Evolutionary conservation across 306 rosid genomes (phyloP).

Genomic region (Lotus japonicus): DNA sequence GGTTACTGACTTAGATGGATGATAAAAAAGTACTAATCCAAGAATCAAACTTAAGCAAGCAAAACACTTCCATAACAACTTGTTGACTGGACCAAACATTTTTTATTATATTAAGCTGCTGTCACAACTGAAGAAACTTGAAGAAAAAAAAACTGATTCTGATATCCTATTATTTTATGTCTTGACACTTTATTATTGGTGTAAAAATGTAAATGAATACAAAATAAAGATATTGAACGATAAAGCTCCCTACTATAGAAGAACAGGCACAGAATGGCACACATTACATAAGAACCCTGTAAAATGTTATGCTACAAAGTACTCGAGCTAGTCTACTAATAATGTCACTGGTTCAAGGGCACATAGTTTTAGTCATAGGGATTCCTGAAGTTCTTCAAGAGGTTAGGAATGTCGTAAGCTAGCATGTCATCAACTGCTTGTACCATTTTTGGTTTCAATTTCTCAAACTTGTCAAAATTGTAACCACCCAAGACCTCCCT

Average conservation of each 20-base stretch:
- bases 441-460: slow-evolving; percentile 70
- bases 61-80: too few relatives aligned
- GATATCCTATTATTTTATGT: background rate
- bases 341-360: background rate
- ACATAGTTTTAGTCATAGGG: slow-evolving; percentile 46
- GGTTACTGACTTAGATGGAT: too few relatives aligned
- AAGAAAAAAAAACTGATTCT: background rate
- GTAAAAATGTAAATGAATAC: background rate
- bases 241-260: background rate
- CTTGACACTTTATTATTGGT: background rate
- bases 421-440: slow-evolving; percentile 83
- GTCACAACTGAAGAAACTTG: background rate
- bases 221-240: background rate
- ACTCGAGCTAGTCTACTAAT: background rate
- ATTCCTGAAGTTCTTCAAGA: slow-evolving; percentile 69
- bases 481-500: slow-evolving; percentile 55
- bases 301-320: background rate
- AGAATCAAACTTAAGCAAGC: too few relatives aligned
- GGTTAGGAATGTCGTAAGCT: slow-evolving; percentile 78
- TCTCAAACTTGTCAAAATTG: slow-evolving; percentile 74
- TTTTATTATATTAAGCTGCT: too few relatives aligned
- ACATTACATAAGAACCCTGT: background rate
- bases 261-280: background rate
- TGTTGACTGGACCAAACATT: too few relatives aligned
- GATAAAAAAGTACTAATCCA: too few relatives aligned